Evolutionary conservation across 106 monocot species (phyloP), one percentile per base, ranked within the genome.

Genomic region (Hemerocallis citrina): DNA sequence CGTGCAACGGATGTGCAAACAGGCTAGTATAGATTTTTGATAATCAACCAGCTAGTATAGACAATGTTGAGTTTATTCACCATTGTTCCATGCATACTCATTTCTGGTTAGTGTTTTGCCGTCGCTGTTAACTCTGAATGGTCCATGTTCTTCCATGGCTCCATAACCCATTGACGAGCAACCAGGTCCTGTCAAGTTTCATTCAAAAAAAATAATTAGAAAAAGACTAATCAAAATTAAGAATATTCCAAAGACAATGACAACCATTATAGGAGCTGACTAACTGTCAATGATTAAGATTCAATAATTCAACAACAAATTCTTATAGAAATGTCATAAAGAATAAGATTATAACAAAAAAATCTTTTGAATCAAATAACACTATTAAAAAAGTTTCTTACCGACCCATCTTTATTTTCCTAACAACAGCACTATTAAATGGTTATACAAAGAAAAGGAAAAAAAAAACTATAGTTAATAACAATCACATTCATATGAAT

Each of bases 71-170:
- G 9, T 4, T n/a, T n/a, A n/a, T 49, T 64, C 19, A 78, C 82
- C 61, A 3, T 51, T 68, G 65, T 71, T 83, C 83, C 83, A 78
- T 3, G 83, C 74, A 59, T 78, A 66, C 6, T 66, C 31, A 52
- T 77, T 77, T 71, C 28, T 52, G n/a, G 62, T 34, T 10, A 83
- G 83, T 3, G 83, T 78, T 67, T 71, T 68, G 3, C 74, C 70
- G 31, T 83, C 83, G 1, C 69, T 65, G 8, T 78, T 77, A 6
- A 78, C 70, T 41, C 77, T 57, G 60, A 83, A 83, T n/a, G 83
- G 83, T 20, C 83, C 83, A 0, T 78, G 34, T 63, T 83, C 83
- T 34, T 70, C 58, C 83, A 83, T 83, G 49, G 83, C 83, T 63
- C 83, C 83, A 67, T 51, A 61, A 22, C 78, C 83, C 9, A 83